Conservation (phyloP, 169 alveolate species). For the Fabrea salina region DNA sequence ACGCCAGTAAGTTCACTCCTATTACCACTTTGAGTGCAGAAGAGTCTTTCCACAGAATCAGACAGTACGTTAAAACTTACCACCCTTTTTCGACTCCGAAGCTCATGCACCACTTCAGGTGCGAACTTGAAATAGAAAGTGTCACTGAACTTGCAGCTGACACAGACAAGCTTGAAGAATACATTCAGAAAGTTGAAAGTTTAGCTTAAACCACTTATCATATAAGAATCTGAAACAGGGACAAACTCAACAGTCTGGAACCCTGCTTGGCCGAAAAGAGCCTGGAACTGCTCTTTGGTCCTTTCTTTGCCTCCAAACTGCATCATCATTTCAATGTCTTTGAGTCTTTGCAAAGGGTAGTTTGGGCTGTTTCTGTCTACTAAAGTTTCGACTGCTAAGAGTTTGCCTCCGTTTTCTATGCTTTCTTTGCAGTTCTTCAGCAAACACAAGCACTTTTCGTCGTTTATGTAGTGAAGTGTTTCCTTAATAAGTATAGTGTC, state of each 20-base stretch:
- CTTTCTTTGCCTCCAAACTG: background rate
- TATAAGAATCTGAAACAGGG: too few relatives aligned
- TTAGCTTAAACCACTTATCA: too few relatives aligned
- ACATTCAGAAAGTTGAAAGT: too few relatives aligned
- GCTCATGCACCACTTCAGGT: too few relatives aligned
- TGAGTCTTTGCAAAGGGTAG: background rate
- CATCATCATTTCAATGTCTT: background rate
- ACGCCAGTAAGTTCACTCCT: too few relatives aligned
- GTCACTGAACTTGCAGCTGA: too few relatives aligned
- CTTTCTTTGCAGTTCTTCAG: background rate
- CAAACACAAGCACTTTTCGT: background rate
- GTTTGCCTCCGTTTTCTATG: background rate
- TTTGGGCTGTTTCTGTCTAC: background rate
- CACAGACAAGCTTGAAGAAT: too few relatives aligned
- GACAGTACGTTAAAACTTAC: too few relatives aligned
- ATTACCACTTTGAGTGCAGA: too few relatives aligned
- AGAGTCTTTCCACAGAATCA: too few relatives aligned
- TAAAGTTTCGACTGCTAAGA: background rate
- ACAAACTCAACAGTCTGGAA: background rate
- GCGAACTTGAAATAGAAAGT: too few relatives aligned
- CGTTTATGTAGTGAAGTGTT: background rate
- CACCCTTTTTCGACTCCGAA: too few relatives aligned
- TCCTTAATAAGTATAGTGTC: background rate
- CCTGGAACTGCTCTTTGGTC: background rate
- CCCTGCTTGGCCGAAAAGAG: background rate